A percentile compares a stretch with the other conserved stretches of the same genome.
Conservation (phyloP, 345 rosid species). For the Melaleuca quinquenervia region DNA sequence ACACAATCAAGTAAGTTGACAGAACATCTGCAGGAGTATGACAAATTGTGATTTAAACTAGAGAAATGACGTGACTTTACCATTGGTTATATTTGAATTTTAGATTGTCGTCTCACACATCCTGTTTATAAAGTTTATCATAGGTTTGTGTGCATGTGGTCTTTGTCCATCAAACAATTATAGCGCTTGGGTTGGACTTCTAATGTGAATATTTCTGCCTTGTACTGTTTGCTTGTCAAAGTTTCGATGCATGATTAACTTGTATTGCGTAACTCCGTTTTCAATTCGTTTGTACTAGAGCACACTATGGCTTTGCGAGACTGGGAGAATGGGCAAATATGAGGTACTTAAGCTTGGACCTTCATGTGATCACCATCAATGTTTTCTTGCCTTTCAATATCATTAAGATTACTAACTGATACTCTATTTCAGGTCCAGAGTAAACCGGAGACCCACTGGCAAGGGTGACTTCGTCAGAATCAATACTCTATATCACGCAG, state of each 20-base stretch:
- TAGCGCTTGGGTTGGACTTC: not conserved
- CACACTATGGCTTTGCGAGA: slow-evolving; percentile 98
- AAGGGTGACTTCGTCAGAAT: slow-evolving; percentile 65
- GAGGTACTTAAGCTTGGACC: slow-evolving; percentile 28
- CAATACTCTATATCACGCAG: slow-evolving; percentile 89
- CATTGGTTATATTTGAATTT: not conserved
- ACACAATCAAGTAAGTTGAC: slow-evolving; percentile 68
- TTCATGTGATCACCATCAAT: not conserved
- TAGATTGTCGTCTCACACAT: not conserved
- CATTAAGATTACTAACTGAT: not conserved
- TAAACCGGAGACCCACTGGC: slow-evolving; percentile 53
- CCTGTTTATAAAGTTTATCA: not conserved
- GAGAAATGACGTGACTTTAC: not conserved
- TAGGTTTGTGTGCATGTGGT: not conserved
- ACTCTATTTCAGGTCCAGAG: slow-evolving; percentile 32
- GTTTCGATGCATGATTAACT: not conserved
- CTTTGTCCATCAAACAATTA: not conserved
- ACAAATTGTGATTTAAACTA: not conserved
- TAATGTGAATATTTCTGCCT: not conserved
- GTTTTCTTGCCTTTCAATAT: not conserved
- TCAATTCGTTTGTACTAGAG: slow-evolving; percentile 27
- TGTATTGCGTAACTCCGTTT: not conserved
- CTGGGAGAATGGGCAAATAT: slow-evolving; percentile 99
- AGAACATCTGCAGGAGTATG: not conserved
- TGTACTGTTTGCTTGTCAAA: not conserved